These are phyloP conservation scores for Malassezia yamatoensis DNA, from an alignment of 1,284 basidiomycete species.

Conservation along the genomic window DNA sequence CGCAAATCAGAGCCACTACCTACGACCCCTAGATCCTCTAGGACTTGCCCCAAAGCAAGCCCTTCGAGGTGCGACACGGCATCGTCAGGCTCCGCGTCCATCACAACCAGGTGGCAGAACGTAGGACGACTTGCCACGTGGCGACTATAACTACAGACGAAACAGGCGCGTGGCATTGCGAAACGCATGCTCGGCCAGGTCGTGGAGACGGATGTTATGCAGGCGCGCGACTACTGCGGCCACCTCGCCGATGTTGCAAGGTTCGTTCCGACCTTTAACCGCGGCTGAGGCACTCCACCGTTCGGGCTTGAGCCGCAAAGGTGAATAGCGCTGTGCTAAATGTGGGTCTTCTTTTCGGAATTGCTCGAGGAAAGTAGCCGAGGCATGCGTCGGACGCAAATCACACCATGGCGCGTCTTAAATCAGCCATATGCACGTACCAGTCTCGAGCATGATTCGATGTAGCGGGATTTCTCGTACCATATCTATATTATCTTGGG, in stretches of 20 bases:
- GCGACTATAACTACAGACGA: background rate
- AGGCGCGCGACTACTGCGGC: slow-evolving; percentile 65
- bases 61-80: slow-evolving; percentile 38
- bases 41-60: slow-evolving; percentile 43
- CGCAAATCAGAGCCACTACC: slow-evolving; percentile 17
- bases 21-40: slow-evolving; percentile 41
- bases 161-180: slow-evolving; percentile 35
- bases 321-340: slow-evolving; percentile 55
- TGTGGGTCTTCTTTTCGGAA: slow-evolving; percentile 49
- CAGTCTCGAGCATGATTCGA: slow-evolving; percentile 66
- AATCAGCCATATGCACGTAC: slow-evolving; percentile 48
- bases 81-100: slow-evolving; percentile 42
- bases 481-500: slow-evolving; percentile 60
- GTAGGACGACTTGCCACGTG: slow-evolving; percentile 2
- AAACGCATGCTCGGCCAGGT: slow-evolving; percentile 51
- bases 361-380: slow-evolving; percentile 55
- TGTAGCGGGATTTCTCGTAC: slow-evolving; percentile 59
- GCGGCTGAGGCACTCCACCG: slow-evolving; percentile 56
- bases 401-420: slow-evolving; percentile 59
- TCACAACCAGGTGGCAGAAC: slow-evolving; percentile 5
- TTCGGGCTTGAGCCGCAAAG: slow-evolving; percentile 59
- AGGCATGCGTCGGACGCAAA: slow-evolving; percentile 66
- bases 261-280: slow-evolving; percentile 76
- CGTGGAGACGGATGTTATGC: slow-evolving; percentile 55
- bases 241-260: slow-evolving; percentile 61